Percentiles rank a stretch among this genome's conserved stretches.
Conservation (phyloP, 169 alveolate species). For the Plasmodium ovale region DNA sequence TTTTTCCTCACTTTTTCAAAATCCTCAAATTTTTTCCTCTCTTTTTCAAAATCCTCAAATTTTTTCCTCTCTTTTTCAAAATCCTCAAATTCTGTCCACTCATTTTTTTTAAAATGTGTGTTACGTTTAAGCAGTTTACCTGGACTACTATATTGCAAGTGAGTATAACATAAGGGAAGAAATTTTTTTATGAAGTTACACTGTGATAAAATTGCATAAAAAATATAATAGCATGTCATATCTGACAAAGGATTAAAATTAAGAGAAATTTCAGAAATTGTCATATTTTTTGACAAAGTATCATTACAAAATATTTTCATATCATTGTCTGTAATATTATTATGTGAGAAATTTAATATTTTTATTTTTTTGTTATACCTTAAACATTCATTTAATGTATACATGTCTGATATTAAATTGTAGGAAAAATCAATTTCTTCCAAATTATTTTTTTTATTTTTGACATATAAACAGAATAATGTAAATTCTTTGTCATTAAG, state of each 20-base stretch:
- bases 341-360: slow-evolving; percentile 35
- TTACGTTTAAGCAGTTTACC: too few species aligned
- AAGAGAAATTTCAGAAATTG: slow-evolving; percentile 26
- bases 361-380: slow-evolving; percentile 27
- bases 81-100: too few species aligned
- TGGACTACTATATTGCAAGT: too few species aligned
- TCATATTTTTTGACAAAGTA: slow-evolving; percentile 20
- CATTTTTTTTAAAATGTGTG: too few species aligned
- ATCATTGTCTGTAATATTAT: slow-evolving; percentile 23
- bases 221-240: slow-evolving; percentile 19
- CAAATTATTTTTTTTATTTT: slow-evolving; percentile 26
- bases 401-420: slow-evolving; percentile 18
- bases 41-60: too few species aligned
- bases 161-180: background rate
- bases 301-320: slow-evolving; percentile 17
- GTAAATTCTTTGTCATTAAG: slow-evolving; percentile 22
- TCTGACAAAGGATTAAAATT: slow-evolving; percentile 9
- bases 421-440: slow-evolving; percentile 39
- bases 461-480: slow-evolving; percentile 15
- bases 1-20: too few species aligned
- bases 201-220: slow-evolving; percentile 23
- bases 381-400: slow-evolving; percentile 24
- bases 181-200: slow-evolving; percentile 4
- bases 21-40: too few species aligned
- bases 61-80: too few species aligned